Base-by-base conservation (phyloP, 306 rosid species). In the Vigna trinervia region DNA sequence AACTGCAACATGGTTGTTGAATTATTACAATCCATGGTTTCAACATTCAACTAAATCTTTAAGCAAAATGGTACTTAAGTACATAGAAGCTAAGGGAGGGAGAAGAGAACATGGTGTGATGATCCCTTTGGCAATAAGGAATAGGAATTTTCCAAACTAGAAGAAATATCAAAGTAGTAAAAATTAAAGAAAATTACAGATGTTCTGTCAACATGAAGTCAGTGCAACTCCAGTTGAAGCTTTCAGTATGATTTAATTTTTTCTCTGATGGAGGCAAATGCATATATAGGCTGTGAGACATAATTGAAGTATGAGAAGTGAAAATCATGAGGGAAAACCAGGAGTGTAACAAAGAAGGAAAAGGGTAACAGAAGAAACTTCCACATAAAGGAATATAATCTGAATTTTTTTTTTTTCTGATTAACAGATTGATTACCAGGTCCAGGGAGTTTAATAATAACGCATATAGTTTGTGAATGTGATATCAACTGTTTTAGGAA, bases 241-340 rank as follows among this genome's bases (percentile, higher is more conserved):
- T 26, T 26, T 26, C 28, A 26, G 28, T 26, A 26, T 26, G 28
- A 26, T 26, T 26, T 26, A 2, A 26, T 26, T 26, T 26, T 26
- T 2, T 26, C 28, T 26, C 28, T 26, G 28, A 26, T 26, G 28
- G 28, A 26, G 28, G 28, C 28, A 26, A 26, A 26, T 26, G 3
- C 28, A 26, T 2, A 26, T 26, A 26, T 26, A 26, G 3, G 28
- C 28, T 26, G 28, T 26, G 28, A 26, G 28, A 26, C 28, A 26
- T 26, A 1, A 26, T 26, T 26, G 28, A 26, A 26, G 26, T 23
- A 23, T 23, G 28, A 26, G 28, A 26, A 26, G 28, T 26, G 28
- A 26, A 26, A 66, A 32, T 61, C 47, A 66, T 15, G 22, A 39
- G 17, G 17, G 60, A 74, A 65, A 41, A 14, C 45, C 80, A 64